Conservation (phyloP, 176 grass and related monocot genomes). For the Panicum miliaceum region DNA sequence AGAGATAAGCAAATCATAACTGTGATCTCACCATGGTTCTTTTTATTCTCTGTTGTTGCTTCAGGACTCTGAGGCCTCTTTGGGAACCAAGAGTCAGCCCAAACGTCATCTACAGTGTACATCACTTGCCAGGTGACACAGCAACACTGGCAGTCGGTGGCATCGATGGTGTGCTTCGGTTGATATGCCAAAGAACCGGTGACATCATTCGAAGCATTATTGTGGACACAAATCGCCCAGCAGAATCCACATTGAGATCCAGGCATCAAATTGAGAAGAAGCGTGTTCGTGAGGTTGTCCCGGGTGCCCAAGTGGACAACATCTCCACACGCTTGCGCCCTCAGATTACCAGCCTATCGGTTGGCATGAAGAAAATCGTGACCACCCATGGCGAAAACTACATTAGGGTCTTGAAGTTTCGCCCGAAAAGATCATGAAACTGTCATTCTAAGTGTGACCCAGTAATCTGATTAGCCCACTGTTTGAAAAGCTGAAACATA, state of each 20-base stretch:
- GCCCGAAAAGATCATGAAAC: not conserved
- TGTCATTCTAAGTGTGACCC: not conserved
- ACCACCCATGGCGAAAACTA: constrained; percentile 83
- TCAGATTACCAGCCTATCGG: constrained; percentile 61
- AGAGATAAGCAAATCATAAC: constrained; percentile 18
- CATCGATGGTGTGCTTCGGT: constrained; percentile 79
- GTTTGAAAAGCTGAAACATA: constrained; percentile 16
- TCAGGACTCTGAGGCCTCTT: constrained; percentile 75
- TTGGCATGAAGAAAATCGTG: constrained; percentile 91
- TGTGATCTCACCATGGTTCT: not conserved
- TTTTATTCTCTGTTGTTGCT: constrained; percentile 8
- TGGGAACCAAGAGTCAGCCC: constrained; percentile 93
- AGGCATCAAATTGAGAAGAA: constrained; percentile 62
- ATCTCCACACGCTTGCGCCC: constrained; percentile 64
- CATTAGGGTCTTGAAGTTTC: constrained; percentile 79
- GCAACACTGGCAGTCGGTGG: constrained; percentile 66
- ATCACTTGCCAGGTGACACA: constrained; percentile 70
- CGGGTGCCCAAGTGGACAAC: constrained; percentile 49
- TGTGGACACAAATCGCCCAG: constrained; percentile 34
- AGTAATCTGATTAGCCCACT: not conserved
- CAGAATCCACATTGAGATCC: constrained; percentile 2
- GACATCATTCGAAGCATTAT: constrained; percentile 57
- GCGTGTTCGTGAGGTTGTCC: constrained; percentile 42
- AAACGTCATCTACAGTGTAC: constrained; percentile 75
- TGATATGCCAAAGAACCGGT: constrained; percentile 75